A percentile compares a stretch with the other conserved stretches of the same genome.
These are phyloP conservation scores for Pseudogymnoascus sp. DNA, from an alignment of 2,329 filamentous ascomycete species.

Conservation along the genomic window DNA sequence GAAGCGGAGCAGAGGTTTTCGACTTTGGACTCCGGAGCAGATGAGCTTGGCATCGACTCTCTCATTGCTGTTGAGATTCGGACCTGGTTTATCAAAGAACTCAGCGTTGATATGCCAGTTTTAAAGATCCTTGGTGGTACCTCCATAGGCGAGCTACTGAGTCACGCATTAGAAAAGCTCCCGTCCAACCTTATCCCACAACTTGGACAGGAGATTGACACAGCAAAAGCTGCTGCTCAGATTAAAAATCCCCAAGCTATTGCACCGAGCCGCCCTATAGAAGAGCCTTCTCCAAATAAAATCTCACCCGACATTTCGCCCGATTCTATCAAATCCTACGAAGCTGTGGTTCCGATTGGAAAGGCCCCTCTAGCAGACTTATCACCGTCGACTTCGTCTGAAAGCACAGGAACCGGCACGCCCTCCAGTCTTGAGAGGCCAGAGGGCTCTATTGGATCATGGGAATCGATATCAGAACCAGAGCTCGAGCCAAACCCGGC, in stretches of 20 bases:
- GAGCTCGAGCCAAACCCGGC: not conserved
- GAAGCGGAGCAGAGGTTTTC: not conserved
- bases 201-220: not conserved
- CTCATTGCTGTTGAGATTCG: slow-evolving; percentile 26
- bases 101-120: slow-evolving; percentile 39
- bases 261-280: not conserved
- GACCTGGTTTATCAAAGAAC: slow-evolving; percentile 42
- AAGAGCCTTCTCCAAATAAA: not conserved
- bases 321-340: not conserved
- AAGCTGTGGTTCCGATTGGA: not conserved
- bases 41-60: slow-evolving; percentile 31
- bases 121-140: slow-evolving; percentile 37
- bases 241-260: not conserved
- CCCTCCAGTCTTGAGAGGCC: not conserved
- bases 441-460: not conserved
- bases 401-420: not conserved
- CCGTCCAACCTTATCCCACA: slow-evolving; percentile 1
- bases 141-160: slow-evolving; percentile 16
- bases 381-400: not conserved
- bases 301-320: not conserved
- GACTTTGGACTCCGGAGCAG: slow-evolving; percentile 17
- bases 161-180: not conserved
- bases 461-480: not conserved
- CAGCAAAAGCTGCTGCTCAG: not conserved
- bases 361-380: not conserved